phyloP scores from a whole-genome alignment of 2,329 filamentous ascomycete species.

The Cylindrodendrum hubeiense region DNA sequence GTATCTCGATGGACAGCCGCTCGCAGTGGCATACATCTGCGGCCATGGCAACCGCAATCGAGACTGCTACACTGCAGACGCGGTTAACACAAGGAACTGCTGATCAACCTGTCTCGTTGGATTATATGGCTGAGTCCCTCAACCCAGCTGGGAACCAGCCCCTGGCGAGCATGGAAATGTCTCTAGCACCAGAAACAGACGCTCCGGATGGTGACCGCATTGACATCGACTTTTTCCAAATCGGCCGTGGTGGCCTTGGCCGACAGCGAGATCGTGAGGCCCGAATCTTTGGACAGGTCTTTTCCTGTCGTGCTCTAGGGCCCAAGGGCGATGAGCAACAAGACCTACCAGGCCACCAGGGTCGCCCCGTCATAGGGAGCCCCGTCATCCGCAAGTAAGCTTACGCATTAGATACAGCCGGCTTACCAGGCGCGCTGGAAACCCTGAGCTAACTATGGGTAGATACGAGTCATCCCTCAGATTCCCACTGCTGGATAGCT shows the following conservation, averaged over 20 bases:
- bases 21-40: constrained; percentile 87
- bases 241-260: constrained; percentile 33
- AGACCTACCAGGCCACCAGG: constrained; percentile 7
- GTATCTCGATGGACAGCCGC: constrained; percentile 69
- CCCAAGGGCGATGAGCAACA: constrained; percentile 17
- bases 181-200: constrained; percentile 56
- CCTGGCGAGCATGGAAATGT: constrained; percentile 81
- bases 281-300: constrained; percentile 47
- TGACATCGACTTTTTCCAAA: constrained; percentile 49
- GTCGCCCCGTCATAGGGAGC: constrained; percentile 43
- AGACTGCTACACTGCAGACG: constrained; percentile 82
- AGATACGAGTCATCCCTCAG: constrained; percentile 66
- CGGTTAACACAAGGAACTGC: constrained; percentile 67
- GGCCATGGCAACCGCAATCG: constrained; percentile 80
- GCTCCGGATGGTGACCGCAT: constrained; percentile 46
- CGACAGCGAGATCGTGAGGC: constrained; percentile 23
- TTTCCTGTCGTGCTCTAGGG: constrained; percentile 37
- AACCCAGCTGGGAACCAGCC: constrained; percentile 84
- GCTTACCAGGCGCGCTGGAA: no score
- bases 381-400: constrained; percentile 46
- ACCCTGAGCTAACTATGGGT: not conserved
- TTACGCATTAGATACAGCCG: not conserved
- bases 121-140: constrained; percentile 73
- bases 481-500: constrained; percentile 87
- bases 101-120: constrained; percentile 62